Percentiles rank a stretch among this genome's conserved stretches.
These are phyloP conservation scores for Gracilaria vermiculophylla DNA, from an alignment of 23 red algal species.

Conservation along the genomic window DNA sequence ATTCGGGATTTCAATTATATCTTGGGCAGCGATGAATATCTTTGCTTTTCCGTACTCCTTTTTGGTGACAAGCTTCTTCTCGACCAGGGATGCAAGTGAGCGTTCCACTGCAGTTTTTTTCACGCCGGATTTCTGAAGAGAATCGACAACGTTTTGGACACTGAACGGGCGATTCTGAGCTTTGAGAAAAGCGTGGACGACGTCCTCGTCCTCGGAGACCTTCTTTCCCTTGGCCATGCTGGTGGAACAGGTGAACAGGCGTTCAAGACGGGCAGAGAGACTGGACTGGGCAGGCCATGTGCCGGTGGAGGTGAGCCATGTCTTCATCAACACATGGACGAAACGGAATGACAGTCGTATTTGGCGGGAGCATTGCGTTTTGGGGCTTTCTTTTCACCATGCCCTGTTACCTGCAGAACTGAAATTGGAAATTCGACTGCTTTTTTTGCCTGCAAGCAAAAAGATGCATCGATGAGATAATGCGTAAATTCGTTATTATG, in stretches of 20 bases:
- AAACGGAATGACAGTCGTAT: neutral
- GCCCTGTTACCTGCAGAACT: too few relatives aligned
- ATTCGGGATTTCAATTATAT: conserved; percentile 80
- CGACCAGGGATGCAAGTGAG: conserved; percentile 80
- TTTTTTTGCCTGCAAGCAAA: too few relatives aligned
- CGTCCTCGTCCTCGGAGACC: conserved; percentile 9
- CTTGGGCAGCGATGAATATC: conserved; percentile 82
- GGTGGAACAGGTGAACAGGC: neutral
- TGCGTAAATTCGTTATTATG: too few relatives aligned
- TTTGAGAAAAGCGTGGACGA: conserved; percentile 1
- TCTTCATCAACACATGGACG: neutral
- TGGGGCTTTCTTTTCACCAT: neutral
- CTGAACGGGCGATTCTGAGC: conserved; percentile 87
- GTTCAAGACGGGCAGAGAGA: neutral
- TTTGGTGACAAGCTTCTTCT: conserved; percentile 65
- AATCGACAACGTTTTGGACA: conserved; percentile 88
- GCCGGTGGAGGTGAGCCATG: neutral
- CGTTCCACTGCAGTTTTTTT: conserved; percentile 91
- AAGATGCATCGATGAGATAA: too few relatives aligned
- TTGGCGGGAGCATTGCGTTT: conserved; percentile 10
- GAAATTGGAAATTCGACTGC: too few relatives aligned
- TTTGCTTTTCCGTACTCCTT: conserved; percentile 99
- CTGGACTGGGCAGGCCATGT: neutral
- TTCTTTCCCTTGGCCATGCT: conserved; percentile 16
- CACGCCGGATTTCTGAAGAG: conserved; percentile 70